Evolutionary conservation across 2,329 filamentous ascomycete species (phyloP).

Genomic region (Aspergillus arachidicola): DNA sequence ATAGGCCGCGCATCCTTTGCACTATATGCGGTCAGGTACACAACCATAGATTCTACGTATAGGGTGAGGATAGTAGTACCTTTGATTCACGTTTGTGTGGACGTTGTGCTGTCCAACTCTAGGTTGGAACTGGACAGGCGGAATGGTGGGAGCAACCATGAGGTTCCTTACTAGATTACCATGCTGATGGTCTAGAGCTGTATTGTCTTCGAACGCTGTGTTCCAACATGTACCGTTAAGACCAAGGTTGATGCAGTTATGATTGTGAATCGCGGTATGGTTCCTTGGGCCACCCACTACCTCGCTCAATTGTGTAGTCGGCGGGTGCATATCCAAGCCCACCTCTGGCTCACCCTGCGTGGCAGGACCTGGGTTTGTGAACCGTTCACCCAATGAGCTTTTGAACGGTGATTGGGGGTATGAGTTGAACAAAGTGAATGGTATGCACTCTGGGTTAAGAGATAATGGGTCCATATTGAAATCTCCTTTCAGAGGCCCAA

Average conservation of each 20-base stretch:
- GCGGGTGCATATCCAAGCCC: not conserved
- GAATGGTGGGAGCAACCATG: not conserved
- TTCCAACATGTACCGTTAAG: not conserved
- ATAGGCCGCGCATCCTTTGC: not conserved
- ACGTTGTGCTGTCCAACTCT: not conserved
- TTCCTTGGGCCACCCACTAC: too few species aligned
- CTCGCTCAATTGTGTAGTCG: not conserved
- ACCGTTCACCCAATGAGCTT: not conserved
- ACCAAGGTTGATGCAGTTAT: too few species aligned
- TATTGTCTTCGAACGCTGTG: not conserved
- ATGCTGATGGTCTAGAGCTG: not conserved
- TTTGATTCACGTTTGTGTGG: not conserved
- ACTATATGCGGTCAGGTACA: not conserved
- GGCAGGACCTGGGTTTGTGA: not conserved
- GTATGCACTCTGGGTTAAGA: not conserved
- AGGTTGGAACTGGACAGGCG: not conserved
- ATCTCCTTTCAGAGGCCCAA: not conserved
- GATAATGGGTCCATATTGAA: not conserved
- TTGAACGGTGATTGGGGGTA: not conserved
- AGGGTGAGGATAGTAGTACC: not conserved
- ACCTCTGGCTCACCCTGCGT: not conserved
- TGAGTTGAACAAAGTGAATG: not conserved
- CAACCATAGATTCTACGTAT: not conserved
- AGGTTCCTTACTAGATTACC: not conserved
- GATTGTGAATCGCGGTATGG: too few species aligned